Evolutionary conservation across 306 rosid species (phyloP).

Genomic region (Sechiopsis laciniata): DNA sequence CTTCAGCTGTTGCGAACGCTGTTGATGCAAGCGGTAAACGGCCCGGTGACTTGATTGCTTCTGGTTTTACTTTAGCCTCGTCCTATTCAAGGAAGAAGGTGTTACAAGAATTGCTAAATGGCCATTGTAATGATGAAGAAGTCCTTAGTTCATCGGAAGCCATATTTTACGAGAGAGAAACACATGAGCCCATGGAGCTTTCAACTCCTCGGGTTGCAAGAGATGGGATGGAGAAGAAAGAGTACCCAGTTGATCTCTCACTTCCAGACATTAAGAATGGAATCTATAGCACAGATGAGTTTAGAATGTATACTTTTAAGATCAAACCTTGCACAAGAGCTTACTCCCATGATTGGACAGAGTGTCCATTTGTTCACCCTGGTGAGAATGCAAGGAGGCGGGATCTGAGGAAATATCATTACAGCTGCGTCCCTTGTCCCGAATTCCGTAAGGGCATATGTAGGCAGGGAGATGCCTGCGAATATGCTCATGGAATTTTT

Average conservation of each 20-base stretch:
- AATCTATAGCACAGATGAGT: too few species aligned
- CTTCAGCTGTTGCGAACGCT: constrained; percentile 47
- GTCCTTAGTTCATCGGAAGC: constrained; percentile 27
- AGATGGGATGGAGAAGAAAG: too few species aligned
- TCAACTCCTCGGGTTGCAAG: constrained; percentile 23
- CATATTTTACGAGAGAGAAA: constrained; percentile 27
- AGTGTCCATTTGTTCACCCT: constrained; percentile 88
- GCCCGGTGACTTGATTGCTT: constrained; percentile 42
- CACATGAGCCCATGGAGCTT: constrained; percentile 26
- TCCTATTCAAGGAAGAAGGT: constrained; percentile 37
- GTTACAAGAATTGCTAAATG: constrained; percentile 41
- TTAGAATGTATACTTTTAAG: too few species aligned
- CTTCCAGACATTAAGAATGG: too few species aligned
- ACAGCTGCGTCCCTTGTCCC: constrained; percentile 89
- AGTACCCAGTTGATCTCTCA: too few species aligned
- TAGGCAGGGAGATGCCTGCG: constrained; percentile 76
- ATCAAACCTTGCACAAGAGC: too few species aligned
- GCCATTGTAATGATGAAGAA: constrained; percentile 33
- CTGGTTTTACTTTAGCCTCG: constrained; percentile 22
- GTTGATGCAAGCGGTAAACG: constrained; percentile 56
- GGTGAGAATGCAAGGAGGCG: constrained; percentile 91
- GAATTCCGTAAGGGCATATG: constrained; percentile 77
- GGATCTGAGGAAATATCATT: constrained; percentile 64
- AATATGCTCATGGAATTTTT: constrained; percentile 84
- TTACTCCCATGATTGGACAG: constrained; percentile 24